Evolutionary conservation across 2,329 filamentous ascomycete species (phyloP), one percentile per base, ranked within the genome.

Genomic region (Fonsecaea nubica): DNA sequence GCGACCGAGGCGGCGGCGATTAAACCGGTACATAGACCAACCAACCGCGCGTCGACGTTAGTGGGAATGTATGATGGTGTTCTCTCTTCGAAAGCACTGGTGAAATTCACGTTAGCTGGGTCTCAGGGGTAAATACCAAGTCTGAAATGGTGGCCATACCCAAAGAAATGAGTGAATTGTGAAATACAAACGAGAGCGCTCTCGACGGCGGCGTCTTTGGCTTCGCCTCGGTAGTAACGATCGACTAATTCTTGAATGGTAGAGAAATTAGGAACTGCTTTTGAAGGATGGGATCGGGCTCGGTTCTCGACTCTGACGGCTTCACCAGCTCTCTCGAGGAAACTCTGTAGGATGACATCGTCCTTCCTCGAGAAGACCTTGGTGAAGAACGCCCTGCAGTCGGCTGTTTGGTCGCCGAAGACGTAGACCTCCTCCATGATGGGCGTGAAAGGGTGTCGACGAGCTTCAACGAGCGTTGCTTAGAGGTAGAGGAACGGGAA

Each of bases 371-470:
- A 75, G 59, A 81, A 70, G 53, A 81, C 74, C 63, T 77, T 77
- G 58, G 76, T 77, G 66, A 82, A 77, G 59, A 78, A 77, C 56
- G 76, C 73, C 67, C 80, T 76, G 65, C 79, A 80, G 69, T 80
- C 78, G 65, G 75, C 75, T 64, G 80, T 82, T 72, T 81, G 80
- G 69, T 82, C 80, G 74, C 80, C 80, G 72, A 82, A 82, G 75
- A 82, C 76, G 75, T 80, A 81, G 70, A 80, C 75, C 67, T 73
- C 71, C 72, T 73, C 72, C 72, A 74, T 74, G 61, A 40, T 70
- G 66, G 58, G 62, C 62, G 62, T 61, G 63, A 66, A 54, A 55
- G 52, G 58, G 42, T 53, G 64, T 65, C 64, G 67, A 71, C 70
- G 68, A 68, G 53, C 64, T 69, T 71, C 68, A 68, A 68, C 69